Conservation (phyloP, 768 basidiomycete species). For the Lentinus tigrinus region DNA sequence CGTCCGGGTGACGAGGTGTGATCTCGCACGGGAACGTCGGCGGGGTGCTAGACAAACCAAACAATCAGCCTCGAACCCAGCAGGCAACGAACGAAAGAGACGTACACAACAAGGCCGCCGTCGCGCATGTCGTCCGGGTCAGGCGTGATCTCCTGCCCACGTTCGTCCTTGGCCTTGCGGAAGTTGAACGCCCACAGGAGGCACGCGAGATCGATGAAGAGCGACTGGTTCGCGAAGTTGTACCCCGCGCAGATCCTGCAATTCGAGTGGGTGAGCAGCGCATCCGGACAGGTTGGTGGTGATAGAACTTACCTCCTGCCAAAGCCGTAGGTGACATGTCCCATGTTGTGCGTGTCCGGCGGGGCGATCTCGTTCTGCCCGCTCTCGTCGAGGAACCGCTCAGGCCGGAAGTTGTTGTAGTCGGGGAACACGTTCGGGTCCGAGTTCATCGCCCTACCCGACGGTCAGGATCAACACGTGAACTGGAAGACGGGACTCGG, state of each 20-base stretch:
- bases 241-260: constrained; percentile 23
- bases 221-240: constrained; percentile 19
- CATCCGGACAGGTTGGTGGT: not conserved
- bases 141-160: constrained; percentile 9
- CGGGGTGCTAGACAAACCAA: not conserved
- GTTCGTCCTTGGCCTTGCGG: constrained; percentile 14
- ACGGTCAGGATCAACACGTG: not conserved
- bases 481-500: not conserved
- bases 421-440: constrained; percentile 21
- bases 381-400: constrained; percentile 17
- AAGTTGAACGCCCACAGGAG: constrained; percentile 22
- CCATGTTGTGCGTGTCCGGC: not conserved
- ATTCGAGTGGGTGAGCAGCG: not conserved
- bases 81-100: not conserved
- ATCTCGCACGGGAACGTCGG: not conserved
- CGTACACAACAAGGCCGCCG: not conserved
- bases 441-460: constrained; percentile 25
- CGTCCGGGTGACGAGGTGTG: not conserved
- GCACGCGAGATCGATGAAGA: constrained; percentile 22
- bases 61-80: not conserved
- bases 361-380: not conserved
- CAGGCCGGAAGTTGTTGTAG: constrained; percentile 17
- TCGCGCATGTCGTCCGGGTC: not conserved
- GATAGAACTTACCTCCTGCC: not conserved
- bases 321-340: constrained; percentile 8